phyloP scores from a whole-genome alignment of 1,284 basidiomycete species.

The Wolfiporia cocos region DNA sequence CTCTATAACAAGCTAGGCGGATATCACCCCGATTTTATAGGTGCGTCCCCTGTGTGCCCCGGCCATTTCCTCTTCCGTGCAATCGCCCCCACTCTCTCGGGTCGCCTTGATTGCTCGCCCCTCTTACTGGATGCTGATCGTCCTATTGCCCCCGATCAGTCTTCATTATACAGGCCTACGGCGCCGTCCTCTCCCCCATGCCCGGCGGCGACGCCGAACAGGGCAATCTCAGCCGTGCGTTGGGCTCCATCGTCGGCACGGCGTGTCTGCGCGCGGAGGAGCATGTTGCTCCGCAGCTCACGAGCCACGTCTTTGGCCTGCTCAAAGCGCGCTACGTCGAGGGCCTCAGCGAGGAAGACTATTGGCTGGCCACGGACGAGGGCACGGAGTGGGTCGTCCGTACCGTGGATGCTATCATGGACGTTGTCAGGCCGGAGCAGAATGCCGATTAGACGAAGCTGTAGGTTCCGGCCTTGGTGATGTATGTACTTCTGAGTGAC shows the following conservation, averaged over 20 bases:
- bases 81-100: constrained; percentile 3
- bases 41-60: constrained; percentile 41
- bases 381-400: constrained; percentile 91
- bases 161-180: constrained; percentile 94
- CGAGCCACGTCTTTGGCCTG: constrained; percentile 90
- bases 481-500: not conserved
- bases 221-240: constrained; percentile 80
- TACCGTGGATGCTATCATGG: constrained; percentile 77
- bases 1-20: constrained; percentile 83
- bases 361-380: constrained; percentile 85
- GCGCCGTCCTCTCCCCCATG: constrained; percentile 77
- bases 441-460: constrained; percentile 47
- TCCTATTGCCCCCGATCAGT: constrained; percentile 29
- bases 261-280: constrained; percentile 89
- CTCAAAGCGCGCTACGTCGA: constrained; percentile 71
- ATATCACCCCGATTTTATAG: constrained; percentile 83
- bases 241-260: constrained; percentile 87
- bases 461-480: constrained; percentile 29
- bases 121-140: constrained; percentile 12
- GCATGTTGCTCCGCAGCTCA: constrained; percentile 87
- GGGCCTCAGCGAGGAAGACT: constrained; percentile 66
- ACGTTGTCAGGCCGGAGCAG: constrained; percentile 54
- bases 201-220: constrained; percentile 53
- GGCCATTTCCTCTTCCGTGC: constrained; percentile 17
- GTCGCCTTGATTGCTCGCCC: constrained; percentile 3